phyloP scores from a whole-genome alignment of 371 early-diverging fungal genomes.

The Apophysomyces variabilis region DNA sequence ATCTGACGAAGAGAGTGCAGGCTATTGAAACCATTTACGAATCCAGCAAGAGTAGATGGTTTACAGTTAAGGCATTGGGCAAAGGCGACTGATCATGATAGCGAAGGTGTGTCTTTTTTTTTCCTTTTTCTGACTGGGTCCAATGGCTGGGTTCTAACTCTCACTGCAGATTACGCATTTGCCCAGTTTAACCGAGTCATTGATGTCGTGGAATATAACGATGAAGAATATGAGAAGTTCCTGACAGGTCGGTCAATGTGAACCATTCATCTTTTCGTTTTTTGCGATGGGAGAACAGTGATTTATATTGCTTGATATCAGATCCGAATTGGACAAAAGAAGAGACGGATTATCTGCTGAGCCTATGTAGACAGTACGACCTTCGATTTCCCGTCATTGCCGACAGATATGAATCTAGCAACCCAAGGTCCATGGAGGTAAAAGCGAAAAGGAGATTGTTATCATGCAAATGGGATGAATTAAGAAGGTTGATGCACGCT shows the following conservation, averaged over 20 bases:
- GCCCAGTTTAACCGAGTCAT: slow-evolving; percentile 64
- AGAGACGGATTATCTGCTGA: slow-evolving; percentile 86
- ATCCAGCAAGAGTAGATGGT: slow-evolving; percentile 78
- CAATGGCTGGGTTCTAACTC: slow-evolving; percentile 8
- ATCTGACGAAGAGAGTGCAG: slow-evolving; percentile 37
- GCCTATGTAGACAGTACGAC: slow-evolving; percentile 76
- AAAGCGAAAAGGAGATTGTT: background rate
- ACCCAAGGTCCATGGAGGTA: slow-evolving; percentile 40
- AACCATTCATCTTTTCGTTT: background rate
- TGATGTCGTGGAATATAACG: slow-evolving; percentile 64
- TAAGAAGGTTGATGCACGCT: background rate
- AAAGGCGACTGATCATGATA: slow-evolving; percentile 58
- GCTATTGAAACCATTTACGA: slow-evolving; percentile 71
- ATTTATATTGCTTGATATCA: slow-evolving; percentile 8
- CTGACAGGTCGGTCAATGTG: slow-evolving; percentile 40
- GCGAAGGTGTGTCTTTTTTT: slow-evolving; percentile 17
- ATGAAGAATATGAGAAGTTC: slow-evolving; percentile 71
- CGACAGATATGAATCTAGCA: slow-evolving; percentile 75
- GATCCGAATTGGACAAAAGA: slow-evolving; percentile 82
- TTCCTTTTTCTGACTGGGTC: background rate
- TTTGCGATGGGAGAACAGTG: background rate
- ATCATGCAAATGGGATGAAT: background rate
- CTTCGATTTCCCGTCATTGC: slow-evolving; percentile 83
- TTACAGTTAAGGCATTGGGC: slow-evolving; percentile 78
- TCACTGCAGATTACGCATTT: slow-evolving; percentile 61